Base-by-base conservation (phyloP, 2,329 filamentous ascomycete species). In the Cadophora sp. region DNA sequence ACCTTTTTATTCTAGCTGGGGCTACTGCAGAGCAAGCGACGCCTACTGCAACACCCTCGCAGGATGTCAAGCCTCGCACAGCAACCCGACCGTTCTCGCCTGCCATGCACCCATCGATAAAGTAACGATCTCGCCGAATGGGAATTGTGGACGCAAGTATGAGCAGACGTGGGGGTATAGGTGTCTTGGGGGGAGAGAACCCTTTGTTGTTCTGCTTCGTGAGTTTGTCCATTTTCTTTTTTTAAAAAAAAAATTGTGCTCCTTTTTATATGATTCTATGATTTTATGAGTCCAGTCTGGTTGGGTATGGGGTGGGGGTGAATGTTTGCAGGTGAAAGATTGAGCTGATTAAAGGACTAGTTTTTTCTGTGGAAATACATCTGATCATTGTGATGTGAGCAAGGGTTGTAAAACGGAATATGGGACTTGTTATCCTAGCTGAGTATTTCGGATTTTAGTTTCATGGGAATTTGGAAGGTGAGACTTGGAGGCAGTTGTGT, bases 191-290 rank as follows among this genome's bases (percentile, higher is more conserved):
- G 27, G 27, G 30, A n/a, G 53, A 58, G 30, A 58, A 39, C 20
- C 24, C 16, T 58, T 58, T 39, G 30, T 58, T 58, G 53, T 58
- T 58, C 53, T 58, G 18, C 53, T 39, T 39, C 16, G 30, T 39
- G 30, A 58, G 53, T 39, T 13, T 20, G 3, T 39, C 22, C 24
- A 6, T 9, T 58, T 41, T 36, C 51, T 22, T 3, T 11, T n/a
- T n/a, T n/a, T n/a, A n/a, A n/a, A n/a, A n/a, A n/a, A n/a, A n/a
- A n/a, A n/a, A n/a, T n/a, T n/a, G n/a, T n/a, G n/a, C 4, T 1
- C 11, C 14, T 50, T 20, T 9, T 20, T 30, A 3, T 3, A 30
- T 30, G 27, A 30, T 30, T 30, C 27, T n/a, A n/a, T n/a, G n/a
- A n/a, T n/a, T n/a, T n/a, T n/a, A n/a, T n/a, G n/a, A n/a, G n/a